These are phyloP conservation scores for Mortierella sp. DNA, from an alignment of 371 early-diverging fungal species.

Conservation along the genomic window DNA sequence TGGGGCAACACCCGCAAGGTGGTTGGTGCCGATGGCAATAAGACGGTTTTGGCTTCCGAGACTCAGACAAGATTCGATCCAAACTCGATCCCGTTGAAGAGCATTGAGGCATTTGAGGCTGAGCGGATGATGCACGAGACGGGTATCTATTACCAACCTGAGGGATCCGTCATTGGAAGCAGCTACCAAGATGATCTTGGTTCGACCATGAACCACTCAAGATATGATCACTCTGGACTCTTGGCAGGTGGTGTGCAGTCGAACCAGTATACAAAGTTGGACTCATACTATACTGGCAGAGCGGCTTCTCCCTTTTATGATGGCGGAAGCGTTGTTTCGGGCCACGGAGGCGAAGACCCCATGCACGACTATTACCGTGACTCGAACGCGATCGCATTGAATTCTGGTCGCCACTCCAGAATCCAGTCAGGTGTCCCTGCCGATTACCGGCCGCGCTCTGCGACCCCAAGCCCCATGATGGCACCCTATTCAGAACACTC, in stretches of 20 bases:
- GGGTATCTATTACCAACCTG: constrained; percentile 26
- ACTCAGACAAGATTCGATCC: constrained; percentile 64
- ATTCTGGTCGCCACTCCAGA: constrained; percentile 24
- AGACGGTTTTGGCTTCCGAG: constrained; percentile 61
- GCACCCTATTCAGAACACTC: too few relatives aligned
- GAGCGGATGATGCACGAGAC: constrained; percentile 37
- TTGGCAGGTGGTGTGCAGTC: constrained; percentile 36
- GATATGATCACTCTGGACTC: constrained; percentile 29
- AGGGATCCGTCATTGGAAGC: constrained; percentile 38
- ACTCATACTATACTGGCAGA: constrained; percentile 29
- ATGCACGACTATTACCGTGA: constrained; percentile 44
- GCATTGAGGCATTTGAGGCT: constrained; percentile 46
- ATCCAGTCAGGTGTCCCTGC: constrained; percentile 27
- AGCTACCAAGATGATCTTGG: constrained; percentile 32
- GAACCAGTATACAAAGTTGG: constrained; percentile 36
- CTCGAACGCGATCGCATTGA: constrained; percentile 43
- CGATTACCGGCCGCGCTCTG: constrained; percentile 14
- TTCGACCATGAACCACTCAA: constrained; percentile 24
- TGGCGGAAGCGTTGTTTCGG: constrained; percentile 32
- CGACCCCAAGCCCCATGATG: constrained; percentile 16
- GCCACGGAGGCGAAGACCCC: constrained; percentile 33
- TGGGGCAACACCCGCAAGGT: constrained; percentile 98
- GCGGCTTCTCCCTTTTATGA: constrained; percentile 33
- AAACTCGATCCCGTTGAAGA: constrained; percentile 58
- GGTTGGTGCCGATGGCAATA: constrained; percentile 80